Base-by-base conservation (phyloP, 2,329 filamentous ascomycete species). In the Coniochaeta prunicola region DNA sequence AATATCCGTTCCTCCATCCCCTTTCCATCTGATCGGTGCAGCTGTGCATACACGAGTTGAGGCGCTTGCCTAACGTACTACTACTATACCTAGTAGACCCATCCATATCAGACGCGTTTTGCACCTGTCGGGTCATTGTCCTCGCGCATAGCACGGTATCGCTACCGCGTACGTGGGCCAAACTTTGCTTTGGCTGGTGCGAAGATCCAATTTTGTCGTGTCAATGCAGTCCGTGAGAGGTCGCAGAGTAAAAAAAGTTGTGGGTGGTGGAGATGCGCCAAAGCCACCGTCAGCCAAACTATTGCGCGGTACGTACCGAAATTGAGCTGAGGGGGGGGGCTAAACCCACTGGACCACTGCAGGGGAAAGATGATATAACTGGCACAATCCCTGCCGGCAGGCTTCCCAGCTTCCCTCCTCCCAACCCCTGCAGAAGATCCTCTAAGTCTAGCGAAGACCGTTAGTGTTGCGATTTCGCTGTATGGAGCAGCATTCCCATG, bases 211-310 rank as follows among this genome's bases (percentile, higher is more conserved):
- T 50, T 50, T 50, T 50, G 45, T 50, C 5, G 2, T 10, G 45
- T 50, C 45, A 50, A 50, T 50, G 45, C 45, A 50, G 45, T 30
- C 45, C 45, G 45, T 50, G 45, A 50, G 45, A 50, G 45, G 45
- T 50, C 8, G 13, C 24, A 21, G 45, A 30, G 6, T 21, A n/a
- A 30, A 9, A 26, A 50, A 50, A 50, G 24, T 19, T 50, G 45
- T 50, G 45, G 45, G 45, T 50, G 28, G 45, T 50, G 45, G 45
- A 50, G 45, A 50, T 21, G 24, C 24, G 45, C 45, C 45, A 50
- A 30, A 50, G 45, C 45, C 24, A 28, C 45, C 36, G 45, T 50
- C 24, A 21, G 30, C 24, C 45, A 50, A 50, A 50, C 45, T 50
- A 50, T 30, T 50, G 45, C 45, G 45, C 45, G 45, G 45, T 50